Evolutionary conservation across 2,329 filamentous ascomycete genomes (phyloP).

Genomic region (Talaromyces atroroseus): DNA sequence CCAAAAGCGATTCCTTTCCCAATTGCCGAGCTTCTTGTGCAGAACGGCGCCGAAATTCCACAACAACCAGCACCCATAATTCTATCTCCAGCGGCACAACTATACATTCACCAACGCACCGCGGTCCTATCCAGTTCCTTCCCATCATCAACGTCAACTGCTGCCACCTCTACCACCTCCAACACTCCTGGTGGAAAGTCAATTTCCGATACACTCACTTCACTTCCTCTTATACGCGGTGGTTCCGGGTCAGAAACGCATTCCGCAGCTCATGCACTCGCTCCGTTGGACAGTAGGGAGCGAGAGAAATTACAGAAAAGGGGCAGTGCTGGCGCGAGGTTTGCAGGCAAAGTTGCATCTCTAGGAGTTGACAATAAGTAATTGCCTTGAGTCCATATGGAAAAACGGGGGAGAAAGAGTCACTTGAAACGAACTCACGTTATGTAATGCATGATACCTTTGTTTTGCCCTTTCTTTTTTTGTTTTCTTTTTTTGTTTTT

Average conservation of each 20-base stretch:
- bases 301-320: constrained; percentile 72
- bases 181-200: constrained; percentile 37
- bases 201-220: constrained; percentile 58
- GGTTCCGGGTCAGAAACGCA: constrained; percentile 22
- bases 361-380: constrained; percentile 46
- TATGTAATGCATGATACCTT: constrained; percentile 7
- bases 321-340: constrained; percentile 68
- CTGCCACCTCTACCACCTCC: neutral
- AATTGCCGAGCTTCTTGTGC: constrained; percentile 81
- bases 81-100: constrained; percentile 69
- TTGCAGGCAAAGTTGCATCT: constrained; percentile 48
- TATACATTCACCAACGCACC: constrained; percentile 76
- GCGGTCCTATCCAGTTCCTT: constrained; percentile 22
- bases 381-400: constrained; percentile 72
- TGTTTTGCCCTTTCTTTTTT: constrained; percentile 11
- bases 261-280: constrained; percentile 26
- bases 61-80: constrained; percentile 70
- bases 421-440: neutral
- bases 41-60: constrained; percentile 90
- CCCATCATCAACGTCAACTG: constrained; percentile 1
- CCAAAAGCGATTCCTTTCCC: constrained; percentile 64
- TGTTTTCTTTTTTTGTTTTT: constrained; percentile 8
- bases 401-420: neutral
- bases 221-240: constrained; percentile 52
- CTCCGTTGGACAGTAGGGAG: constrained; percentile 43